phyloP scores from a whole-genome alignment of 768 basidiomycete species.

The Tricholomella constricta region DNA sequence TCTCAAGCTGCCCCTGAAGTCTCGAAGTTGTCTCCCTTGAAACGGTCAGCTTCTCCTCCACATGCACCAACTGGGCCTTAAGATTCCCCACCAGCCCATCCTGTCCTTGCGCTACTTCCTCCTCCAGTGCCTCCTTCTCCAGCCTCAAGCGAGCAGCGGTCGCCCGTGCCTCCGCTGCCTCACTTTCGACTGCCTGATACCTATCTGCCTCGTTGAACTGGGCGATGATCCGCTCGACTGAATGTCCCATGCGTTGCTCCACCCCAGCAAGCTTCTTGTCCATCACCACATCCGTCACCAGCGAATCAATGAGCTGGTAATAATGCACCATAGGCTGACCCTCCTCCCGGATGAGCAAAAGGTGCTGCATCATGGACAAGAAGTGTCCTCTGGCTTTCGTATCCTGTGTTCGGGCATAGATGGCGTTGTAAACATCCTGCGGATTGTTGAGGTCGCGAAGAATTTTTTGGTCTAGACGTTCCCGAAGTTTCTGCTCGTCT shows the following conservation, averaged over 20 bases:
- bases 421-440: conserved; percentile 84
- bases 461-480: conserved; percentile 75
- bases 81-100: conserved; percentile 85
- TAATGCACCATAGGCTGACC: conserved; percentile 83
- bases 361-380: conserved; percentile 91
- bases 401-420: conserved; percentile 75
- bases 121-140: conserved; percentile 82
- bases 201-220: conserved; percentile 91
- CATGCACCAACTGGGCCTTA: conserved; percentile 64
- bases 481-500: conserved; percentile 72
- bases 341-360: conserved; percentile 89
- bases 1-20: conserved; percentile 75
- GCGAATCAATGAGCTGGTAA: conserved; percentile 87
- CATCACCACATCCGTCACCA: conserved; percentile 89
- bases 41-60: conserved; percentile 77
- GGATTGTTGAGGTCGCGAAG: conserved; percentile 78
- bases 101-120: conserved; percentile 76
- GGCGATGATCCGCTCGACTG: conserved; percentile 85
- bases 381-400: conserved; percentile 83
- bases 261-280: conserved; percentile 88
- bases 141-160: conserved; percentile 65
- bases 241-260: conserved; percentile 83
- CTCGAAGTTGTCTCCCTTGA: conserved; percentile 78
- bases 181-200: conserved; percentile 75
- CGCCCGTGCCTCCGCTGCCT: conserved; percentile 68